Evolutionary conservation across 2,329 filamentous ascomycete genomes (phyloP).

Genomic region (Pseudogymnoascus sp.): DNA sequence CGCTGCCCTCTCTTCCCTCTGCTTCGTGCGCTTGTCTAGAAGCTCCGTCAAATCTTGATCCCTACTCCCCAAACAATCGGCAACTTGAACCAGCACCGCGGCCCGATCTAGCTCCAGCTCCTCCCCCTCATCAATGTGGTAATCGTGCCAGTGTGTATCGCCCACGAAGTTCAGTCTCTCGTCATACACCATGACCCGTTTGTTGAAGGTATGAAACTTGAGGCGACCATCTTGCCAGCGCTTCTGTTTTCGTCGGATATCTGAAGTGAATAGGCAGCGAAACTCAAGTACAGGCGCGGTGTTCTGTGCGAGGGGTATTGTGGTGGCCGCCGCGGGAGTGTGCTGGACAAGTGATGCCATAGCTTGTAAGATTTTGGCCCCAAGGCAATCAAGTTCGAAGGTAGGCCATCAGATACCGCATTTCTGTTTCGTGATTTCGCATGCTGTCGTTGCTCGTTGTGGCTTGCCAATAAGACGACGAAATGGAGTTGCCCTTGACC

Average conservation of each 20-base stretch:
- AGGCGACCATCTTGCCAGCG: slow-evolving; percentile 89
- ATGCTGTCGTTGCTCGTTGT: background rate
- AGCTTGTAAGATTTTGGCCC: background rate
- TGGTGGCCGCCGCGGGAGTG: background rate
- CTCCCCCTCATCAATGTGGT: slow-evolving; percentile 68
- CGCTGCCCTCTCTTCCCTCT: slow-evolving; percentile 41
- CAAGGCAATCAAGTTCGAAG: background rate
- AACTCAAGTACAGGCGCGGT: slow-evolving; percentile 75
- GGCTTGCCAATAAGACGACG: background rate
- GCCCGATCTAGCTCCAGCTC: slow-evolving; percentile 72
- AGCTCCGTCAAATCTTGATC: slow-evolving; percentile 73
- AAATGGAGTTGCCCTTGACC: background rate
- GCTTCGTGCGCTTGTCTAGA: slow-evolving; percentile 58
- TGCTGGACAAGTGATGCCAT: slow-evolving; percentile 1
- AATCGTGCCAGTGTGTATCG: slow-evolving; percentile 71
- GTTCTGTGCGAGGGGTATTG: slow-evolving; percentile 27
- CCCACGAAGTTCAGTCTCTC: slow-evolving; percentile 71
- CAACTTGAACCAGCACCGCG: slow-evolving; percentile 70
- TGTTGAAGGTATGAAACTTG: slow-evolving; percentile 86
- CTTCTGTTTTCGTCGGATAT: slow-evolving; percentile 79
- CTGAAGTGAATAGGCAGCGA: slow-evolving; percentile 78
- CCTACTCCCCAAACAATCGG: slow-evolving; percentile 61
- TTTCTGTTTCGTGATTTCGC: background rate
- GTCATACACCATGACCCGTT: slow-evolving; percentile 83
- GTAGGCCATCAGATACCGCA: background rate